Base-by-base conservation (phyloP, 164 flowering plant species). In the Sedum album region DNA sequence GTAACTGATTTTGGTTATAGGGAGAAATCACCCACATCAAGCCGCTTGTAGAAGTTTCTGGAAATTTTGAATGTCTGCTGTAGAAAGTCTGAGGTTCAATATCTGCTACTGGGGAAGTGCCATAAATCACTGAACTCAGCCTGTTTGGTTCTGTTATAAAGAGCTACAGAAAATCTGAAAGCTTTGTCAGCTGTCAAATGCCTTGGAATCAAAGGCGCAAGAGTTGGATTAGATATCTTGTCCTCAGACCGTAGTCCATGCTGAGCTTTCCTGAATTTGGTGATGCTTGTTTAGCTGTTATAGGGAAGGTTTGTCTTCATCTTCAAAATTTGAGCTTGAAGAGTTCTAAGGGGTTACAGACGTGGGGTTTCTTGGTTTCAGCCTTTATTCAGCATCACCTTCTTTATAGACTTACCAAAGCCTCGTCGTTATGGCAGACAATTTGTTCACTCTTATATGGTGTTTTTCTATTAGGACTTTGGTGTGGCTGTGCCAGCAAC, bases 101-200 rank as follows among this genome's bases (percentile, higher is more conserved):
- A n/a, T n/a, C n/a, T n/a, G n/a, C 69, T 73, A 10, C 55, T 80
- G 20, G 83, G 77, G 53, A 77, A 77, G 65, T 77, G 77, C 71
- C 75, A 80, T 57, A 71, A 74, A 55, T 80, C 67, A 80, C 83
- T 48, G 79, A 71, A 55, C 44, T 30, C 44, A 79, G 83, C 31
- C 39, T 80, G 35, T 60, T 75, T 49, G 72, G 72, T 65, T 48
- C 74, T 15, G 64, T 80, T 36, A 6, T 60, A 11, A 53, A 23
- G 1, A n/a, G 26, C 60, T 64, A 69, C n/a, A 33, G n/a, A 38
- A 17, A 77, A 77, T 57, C 51, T 80, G 44, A 80, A 80, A 68
- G 65, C 72, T 65, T 73, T 80, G 46, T 35, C 76, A 25, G 18
- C 77, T 64, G 66, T 65, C 8, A 77, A 60, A 57, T 79, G 80